Evolutionary conservation across 176 grass and related monocot species (phyloP), one percentile per base, ranked within the genome.

Genomic region (Chrysopogon serrulatus): DNA sequence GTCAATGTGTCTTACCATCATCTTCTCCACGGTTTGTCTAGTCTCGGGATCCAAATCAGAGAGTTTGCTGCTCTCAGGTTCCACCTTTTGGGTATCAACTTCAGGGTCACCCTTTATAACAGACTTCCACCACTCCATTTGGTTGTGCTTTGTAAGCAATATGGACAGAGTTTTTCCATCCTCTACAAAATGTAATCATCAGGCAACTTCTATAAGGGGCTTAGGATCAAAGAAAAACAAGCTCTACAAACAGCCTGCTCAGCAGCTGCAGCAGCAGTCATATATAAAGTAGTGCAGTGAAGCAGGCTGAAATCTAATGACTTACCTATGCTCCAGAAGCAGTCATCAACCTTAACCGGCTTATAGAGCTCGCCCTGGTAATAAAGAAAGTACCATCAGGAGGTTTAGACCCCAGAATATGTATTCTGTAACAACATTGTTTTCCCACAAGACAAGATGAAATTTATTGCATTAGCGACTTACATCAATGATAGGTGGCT

Each of bases 61-160:
- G 16, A 97, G 82, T 53, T 97, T 97, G 87, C 94, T 97, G 75
- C 27, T 94, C 87, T 97, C 91, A 26, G 94, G 94, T 65, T 97
- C 94, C 44, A 97, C 89, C 47, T 88, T 86, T 35, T 97, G 94
- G 5, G 93, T 98, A 60, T 98, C 89, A 18, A 99, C 88, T 87
- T 98, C 96, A 87, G 91, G 93, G 14, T 92, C 96, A 40, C 96
- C 96, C 78, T 94, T 98, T 15, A 95, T 85, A 33, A 96, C 82
- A 75, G 72, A 90, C 61, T 86, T 98, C 93, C 96, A 95, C 96
- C 96, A 98, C 40, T 98, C 96, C 96, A 98, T 94, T 77, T 98
- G 96, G 71, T 98, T 92, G 10, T 98, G 89, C 71, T 95, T 98
- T n/a, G 96, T 95, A 37, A 98, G 85, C 73, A 98, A 67, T 78